These are phyloP conservation scores for Herpotrichia juniperi DNA, from an alignment of 2,329 filamentous ascomycete genomes.

Conservation along the genomic window DNA sequence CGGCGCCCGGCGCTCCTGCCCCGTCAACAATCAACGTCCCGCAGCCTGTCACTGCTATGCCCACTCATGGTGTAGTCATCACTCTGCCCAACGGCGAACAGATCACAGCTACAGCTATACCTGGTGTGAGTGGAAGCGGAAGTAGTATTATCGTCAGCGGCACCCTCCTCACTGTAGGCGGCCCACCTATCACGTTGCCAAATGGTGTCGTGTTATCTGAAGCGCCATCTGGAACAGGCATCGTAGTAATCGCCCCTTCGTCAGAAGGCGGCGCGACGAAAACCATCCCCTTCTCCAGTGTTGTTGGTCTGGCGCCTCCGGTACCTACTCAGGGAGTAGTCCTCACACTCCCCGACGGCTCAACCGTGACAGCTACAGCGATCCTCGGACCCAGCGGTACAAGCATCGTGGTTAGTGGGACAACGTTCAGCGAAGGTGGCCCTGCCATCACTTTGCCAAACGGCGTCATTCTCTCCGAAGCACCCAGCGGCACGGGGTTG, in stretches of 20 bases:
- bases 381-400: slow-evolving; percentile 3
- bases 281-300: too few species aligned
- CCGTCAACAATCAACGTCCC: slow-evolving; percentile 19
- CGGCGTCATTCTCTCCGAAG: slow-evolving; percentile 18
- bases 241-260: too few species aligned
- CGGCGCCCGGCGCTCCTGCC: slow-evolving; percentile 1
- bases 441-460: slow-evolving; percentile 15
- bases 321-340: slow-evolving; percentile 13
- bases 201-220: too few species aligned
- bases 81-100: slow-evolving; percentile 15
- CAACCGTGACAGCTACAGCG: slow-evolving; percentile 15
- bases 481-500: slow-evolving; percentile 13
- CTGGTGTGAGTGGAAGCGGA: slow-evolving; percentile 2
- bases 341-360: slow-evolving; percentile 16
- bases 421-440: slow-evolving; percentile 12
- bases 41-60: slow-evolving; percentile 7
- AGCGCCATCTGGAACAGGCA: too few species aligned
- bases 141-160: slow-evolving; percentile 1
- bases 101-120: slow-evolving; percentile 17
- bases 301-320: too few species aligned
- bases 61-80: slow-evolving; percentile 14
- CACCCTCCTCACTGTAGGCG: too few species aligned
- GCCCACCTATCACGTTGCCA: too few species aligned
- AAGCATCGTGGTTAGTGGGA: slow-evolving; percentile 12
- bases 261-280: too few species aligned